Evolutionary conservation across 768 basidiomycete species (phyloP), one percentile per base, ranked within the genome.

Genomic region (Boletellus emodensis): DNA sequence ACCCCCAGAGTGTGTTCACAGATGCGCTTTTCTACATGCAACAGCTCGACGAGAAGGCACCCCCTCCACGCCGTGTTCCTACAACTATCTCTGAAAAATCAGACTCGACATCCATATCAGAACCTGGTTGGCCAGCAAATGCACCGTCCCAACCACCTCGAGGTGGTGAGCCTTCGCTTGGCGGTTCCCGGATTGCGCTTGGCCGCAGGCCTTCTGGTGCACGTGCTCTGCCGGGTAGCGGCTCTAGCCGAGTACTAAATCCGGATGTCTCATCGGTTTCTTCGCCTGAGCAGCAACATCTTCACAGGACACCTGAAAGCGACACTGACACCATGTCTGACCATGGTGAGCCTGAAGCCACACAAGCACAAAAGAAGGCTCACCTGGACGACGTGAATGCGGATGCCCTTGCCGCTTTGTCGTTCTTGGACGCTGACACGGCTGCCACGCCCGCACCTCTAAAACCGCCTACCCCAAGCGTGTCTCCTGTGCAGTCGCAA

Each of bases 191-290:
- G 52, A 39, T 62, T 43, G 56, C 55, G 15, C 45, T 69, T 41
- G 83, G 84, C 69, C 83, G 86, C 69, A 88, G 86, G 61, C 88
- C 88, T 18, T 84, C 86, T 30, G 88, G 88, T 43, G 88, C 88
- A 83, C 88, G 88, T 83, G 88, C 84, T 42, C 80, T 74, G 49
- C 52, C 58, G 4, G 48, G 46, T 52, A 50, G 41, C 58, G 61
- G 63, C 42, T 44, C 55, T 57, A 68, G 64, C 75, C 77, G 58
- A 70, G 69, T 57, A 50, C 61, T 55, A 67, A 70, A 70, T 67
- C 48, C 52, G 56, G 65, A 71, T 51, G 59, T 61, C 17, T 55
- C 67, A 57, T 68, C 62, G 45, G 59, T 63, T 72, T 65, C 75
- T 66, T 69, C 74, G 68, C 66, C 66, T 51, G 67, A 68, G 54